Conservation (phyloP, 176 grass and related monocot genomes). For the Triticum urartu region DNA sequence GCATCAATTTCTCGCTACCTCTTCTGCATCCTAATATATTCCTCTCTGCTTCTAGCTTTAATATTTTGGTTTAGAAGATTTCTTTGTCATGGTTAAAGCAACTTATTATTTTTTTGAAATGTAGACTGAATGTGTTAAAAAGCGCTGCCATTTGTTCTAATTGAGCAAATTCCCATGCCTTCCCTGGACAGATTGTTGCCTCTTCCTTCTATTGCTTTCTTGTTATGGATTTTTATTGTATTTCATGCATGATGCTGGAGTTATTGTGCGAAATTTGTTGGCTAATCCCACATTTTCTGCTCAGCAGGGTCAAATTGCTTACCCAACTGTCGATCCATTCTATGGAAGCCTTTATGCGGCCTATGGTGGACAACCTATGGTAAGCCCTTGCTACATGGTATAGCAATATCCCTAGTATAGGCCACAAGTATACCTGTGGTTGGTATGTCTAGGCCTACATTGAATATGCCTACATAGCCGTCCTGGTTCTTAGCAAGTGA, state of each 20-base stretch:
- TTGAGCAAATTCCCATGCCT: not conserved
- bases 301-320: conserved; percentile 63
- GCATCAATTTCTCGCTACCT: not conserved
- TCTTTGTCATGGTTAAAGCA: not conserved
- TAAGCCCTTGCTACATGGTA: conserved; percentile 30
- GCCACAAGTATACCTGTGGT: not conserved
- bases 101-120: not conserved
- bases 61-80: conserved; percentile 1
- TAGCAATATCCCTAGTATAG: not conserved
- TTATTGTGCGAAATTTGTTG: not conserved
- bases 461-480: not conserved
- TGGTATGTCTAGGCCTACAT: not conserved
- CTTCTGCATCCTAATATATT: not conserved
- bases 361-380: conserved; percentile 69
- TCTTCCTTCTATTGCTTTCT: not conserved
- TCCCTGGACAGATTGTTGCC: not conserved
- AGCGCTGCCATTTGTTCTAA: not conserved
- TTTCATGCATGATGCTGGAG: not conserved
- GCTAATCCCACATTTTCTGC: conserved; percentile 15
- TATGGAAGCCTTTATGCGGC: conserved; percentile 74
- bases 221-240: not conserved
- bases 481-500: not conserved
- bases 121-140: conserved; percentile 1
- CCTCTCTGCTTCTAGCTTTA: not conserved
- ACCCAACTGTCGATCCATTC: conserved; percentile 69